phyloP scores from a whole-genome alignment of 306 rosid genomes.

The Cyclanthera cordifolia region DNA sequence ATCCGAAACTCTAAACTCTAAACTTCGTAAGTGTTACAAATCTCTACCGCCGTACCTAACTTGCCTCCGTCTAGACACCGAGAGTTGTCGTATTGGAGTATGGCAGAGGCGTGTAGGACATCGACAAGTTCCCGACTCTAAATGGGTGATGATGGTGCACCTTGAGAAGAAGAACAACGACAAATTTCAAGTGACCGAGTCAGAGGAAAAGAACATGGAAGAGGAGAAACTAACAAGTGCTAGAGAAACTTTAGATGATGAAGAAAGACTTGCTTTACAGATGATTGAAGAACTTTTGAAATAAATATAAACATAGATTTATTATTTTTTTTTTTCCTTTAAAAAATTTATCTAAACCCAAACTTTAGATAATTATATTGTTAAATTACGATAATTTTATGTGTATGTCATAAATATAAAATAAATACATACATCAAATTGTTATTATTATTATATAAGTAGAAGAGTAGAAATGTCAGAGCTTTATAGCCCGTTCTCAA shows the following conservation, averaged over 20 bases:
- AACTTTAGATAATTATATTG: too few relatives aligned
- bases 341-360: background rate
- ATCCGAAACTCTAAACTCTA: slow-evolving; percentile 47
- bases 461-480: too few relatives aligned
- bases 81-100: slow-evolving; percentile 64
- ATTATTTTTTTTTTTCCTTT: background rate
- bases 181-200: background rate
- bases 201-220: background rate
- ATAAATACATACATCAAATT: too few relatives aligned
- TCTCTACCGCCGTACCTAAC: slow-evolving; percentile 66
- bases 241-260: background rate
- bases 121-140: slow-evolving; percentile 36
- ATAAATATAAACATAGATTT: slow-evolving; percentile 29
- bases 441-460: too few relatives aligned
- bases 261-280: slow-evolving; percentile 33
- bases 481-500: too few relatives aligned
- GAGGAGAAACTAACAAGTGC: background rate
- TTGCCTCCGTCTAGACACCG: slow-evolving; percentile 69
- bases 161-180: slow-evolving; percentile 23
- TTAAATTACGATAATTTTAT: background rate
- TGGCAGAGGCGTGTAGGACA: slow-evolving; percentile 67
- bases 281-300: slow-evolving; percentile 79
- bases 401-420: background rate
- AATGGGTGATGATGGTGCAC: slow-evolving; percentile 78
- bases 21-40: slow-evolving; percentile 52